These are phyloP conservation scores for Salix arbutifolia DNA, from an alignment of 345 rosid genomes.

Conservation along the genomic window DNA sequence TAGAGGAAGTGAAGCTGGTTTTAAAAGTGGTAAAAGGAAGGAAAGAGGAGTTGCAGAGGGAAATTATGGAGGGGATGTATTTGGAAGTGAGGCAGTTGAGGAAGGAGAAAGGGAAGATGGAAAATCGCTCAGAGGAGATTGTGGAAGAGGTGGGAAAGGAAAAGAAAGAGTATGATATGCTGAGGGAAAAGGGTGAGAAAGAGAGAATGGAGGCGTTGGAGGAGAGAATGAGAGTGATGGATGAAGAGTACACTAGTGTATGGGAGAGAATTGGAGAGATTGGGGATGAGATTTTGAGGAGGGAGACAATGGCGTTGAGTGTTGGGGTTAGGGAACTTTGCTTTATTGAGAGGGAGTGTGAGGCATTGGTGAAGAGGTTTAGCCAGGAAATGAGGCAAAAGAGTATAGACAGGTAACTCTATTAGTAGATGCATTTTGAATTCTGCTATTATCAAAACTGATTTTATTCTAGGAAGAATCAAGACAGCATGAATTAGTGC, in stretches of 20 bases:
- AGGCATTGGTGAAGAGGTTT: slow-evolving; percentile 59
- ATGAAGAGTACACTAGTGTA: slow-evolving; percentile 51
- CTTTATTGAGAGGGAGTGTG: slow-evolving; percentile 77
- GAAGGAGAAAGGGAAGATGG: slow-evolving; percentile 46
- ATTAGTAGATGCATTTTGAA: neutral
- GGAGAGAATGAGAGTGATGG: slow-evolving; percentile 43
- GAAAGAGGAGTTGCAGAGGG: slow-evolving; percentile 57
- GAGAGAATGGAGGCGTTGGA: slow-evolving; percentile 37
- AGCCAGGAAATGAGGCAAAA: slow-evolving; percentile 45
- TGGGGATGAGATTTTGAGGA: slow-evolving; percentile 52
- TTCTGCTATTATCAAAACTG: neutral
- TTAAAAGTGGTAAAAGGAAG: slow-evolving; percentile 51
- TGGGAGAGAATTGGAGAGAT: slow-evolving; percentile 72
- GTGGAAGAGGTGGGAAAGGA: slow-evolving; percentile 40
- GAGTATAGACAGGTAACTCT: slow-evolving; percentile 40
- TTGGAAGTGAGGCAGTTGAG: slow-evolving; percentile 42
- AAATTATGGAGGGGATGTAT: slow-evolving; percentile 56
- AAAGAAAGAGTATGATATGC: slow-evolving; percentile 37
- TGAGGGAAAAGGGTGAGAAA: slow-evolving; percentile 21
- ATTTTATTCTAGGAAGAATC: neutral
- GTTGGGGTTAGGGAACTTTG: slow-evolving; percentile 75
- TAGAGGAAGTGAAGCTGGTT: slow-evolving; percentile 33
- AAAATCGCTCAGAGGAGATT: slow-evolving; percentile 47
- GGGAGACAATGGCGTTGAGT: slow-evolving; percentile 60
- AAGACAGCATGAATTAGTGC: neutral